Conservation (phyloP, 2,329 filamentous ascomycete genomes). For the Talaromyces amestolkiae region DNA sequence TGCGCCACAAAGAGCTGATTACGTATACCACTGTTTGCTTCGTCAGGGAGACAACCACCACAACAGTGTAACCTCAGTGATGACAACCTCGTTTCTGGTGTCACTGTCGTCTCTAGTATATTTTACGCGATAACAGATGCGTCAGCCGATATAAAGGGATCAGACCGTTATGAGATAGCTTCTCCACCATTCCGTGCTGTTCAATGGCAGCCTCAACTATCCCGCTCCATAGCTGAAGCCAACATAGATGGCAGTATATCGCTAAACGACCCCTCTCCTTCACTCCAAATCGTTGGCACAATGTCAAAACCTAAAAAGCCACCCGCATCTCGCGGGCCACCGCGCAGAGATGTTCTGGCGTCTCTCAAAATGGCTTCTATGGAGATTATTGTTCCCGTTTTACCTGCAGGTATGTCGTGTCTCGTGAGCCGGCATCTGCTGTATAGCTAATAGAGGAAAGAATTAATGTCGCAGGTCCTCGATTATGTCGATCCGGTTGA, state of each 20-base stretch:
- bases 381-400: conserved; percentile 69
- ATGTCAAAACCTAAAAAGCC: conserved; percentile 54
- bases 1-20: not conserved
- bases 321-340: conserved; percentile 31
- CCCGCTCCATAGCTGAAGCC: not conserved
- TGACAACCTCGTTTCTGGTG: not conserved
- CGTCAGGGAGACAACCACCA: not conserved
- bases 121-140: not conserved
- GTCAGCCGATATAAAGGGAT: not conserved
- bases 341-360: conserved; percentile 61
- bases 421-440: not conserved
- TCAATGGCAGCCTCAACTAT: conserved; percentile 4
- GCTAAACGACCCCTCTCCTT: conserved; percentile 14
- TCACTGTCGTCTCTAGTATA: not conserved
- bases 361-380: conserved; percentile 79
- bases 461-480: conserved; percentile 83
- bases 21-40: not conserved
- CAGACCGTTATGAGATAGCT: not conserved
- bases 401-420: conserved; percentile 71
- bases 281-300: conserved; percentile 28
- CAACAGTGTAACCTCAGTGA: not conserved
- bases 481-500: conserved; percentile 85
- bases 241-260: conserved; percentile 2
- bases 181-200: not conserved
- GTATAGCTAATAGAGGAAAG: conserved; percentile 48